Percentiles rank a stretch among this genome's conserved stretches.
These are phyloP conservation scores for Quercus cerris DNA, from an alignment of 306 rosid species.

Conservation along the genomic window DNA sequence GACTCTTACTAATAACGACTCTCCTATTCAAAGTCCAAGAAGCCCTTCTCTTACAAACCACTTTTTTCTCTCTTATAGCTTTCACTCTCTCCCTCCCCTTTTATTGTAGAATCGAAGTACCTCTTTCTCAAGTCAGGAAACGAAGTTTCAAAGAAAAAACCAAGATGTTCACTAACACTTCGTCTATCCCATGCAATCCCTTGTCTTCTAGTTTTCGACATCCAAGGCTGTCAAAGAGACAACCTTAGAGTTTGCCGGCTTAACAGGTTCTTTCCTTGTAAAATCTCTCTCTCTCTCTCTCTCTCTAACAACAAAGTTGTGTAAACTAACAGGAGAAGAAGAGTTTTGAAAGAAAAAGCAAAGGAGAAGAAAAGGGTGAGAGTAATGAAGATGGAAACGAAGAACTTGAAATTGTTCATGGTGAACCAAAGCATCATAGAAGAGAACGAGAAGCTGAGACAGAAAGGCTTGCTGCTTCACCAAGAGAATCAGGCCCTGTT, in stretches of 20 bases:
- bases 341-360: conserved; percentile 20
- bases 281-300: conserved; percentile 15
- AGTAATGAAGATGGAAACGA: conserved; percentile 42
- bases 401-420: conserved; percentile 63
- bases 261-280: conserved; percentile 37
- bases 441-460: conserved; percentile 69
- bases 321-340: conserved; percentile 47
- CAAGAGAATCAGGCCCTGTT: conserved; percentile 66
- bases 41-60: conserved; percentile 23
- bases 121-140: not conserved
- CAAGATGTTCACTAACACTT: conserved; percentile 46
- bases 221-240: conserved; percentile 31
- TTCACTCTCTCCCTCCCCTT: not conserved
- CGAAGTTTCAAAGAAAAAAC: not conserved
- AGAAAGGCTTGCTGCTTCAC: conserved; percentile 64
- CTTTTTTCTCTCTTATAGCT: not conserved
- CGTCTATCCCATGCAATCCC: conserved; percentile 21
- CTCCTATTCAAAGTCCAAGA: conserved; percentile 37
- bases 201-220: conserved; percentile 17
- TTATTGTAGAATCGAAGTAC: not conserved
- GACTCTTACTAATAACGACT: not conserved
- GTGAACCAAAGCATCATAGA: conserved; percentile 62
- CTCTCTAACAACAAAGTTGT: not conserved
- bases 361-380: not conserved
- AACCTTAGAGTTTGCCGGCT: conserved; percentile 41